A percentile compares a stretch with the other conserved stretches of the same genome.
Conservation (phyloP, 139 green algal species). For the Protoeuglena noctilucae region DNA sequence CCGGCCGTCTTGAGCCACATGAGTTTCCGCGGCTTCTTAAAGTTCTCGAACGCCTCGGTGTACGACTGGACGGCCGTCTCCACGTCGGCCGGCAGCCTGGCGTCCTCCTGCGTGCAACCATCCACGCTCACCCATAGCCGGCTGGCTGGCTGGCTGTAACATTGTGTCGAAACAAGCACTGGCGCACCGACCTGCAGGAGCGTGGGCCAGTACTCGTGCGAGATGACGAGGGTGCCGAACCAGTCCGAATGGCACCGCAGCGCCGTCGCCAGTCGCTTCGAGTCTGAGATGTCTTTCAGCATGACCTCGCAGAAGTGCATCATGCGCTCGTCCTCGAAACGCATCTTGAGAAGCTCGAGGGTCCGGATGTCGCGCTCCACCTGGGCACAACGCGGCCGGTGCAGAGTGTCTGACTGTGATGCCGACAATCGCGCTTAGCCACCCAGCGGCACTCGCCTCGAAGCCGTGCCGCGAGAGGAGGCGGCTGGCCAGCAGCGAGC, state of each 20-base stretch:
- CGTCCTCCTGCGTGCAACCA: slow-evolving; percentile 15
- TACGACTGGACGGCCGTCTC: no score
- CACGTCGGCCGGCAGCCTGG: background rate
- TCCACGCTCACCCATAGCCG: slow-evolving; percentile 14
- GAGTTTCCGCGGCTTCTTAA: slow-evolving; percentile 80
- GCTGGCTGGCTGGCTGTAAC: slow-evolving; percentile 9
- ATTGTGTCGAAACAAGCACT: background rate
- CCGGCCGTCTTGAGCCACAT: slow-evolving; percentile 57
- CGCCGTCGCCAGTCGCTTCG: slow-evolving; percentile 44
- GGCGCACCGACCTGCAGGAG: slow-evolving; percentile 14
- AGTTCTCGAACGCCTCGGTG: slow-evolving; percentile 25
- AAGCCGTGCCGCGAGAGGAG: slow-evolving; percentile 50
- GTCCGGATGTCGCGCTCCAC: slow-evolving; percentile 68
- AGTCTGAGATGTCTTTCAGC: slow-evolving; percentile 82
- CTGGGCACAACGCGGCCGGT: no score
- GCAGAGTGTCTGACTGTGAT: no score
- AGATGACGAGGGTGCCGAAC: slow-evolving; percentile 45
- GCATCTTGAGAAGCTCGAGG: slow-evolving; percentile 86
- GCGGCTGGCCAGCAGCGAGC: slow-evolving; percentile 59
- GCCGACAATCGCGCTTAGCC: no score
- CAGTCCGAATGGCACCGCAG: background rate
- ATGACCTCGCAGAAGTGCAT: slow-evolving; percentile 71
- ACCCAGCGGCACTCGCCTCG: no score
- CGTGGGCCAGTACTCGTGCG: slow-evolving; percentile 76
- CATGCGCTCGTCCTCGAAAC: slow-evolving; percentile 65